Percentiles rank a stretch among this genome's conserved stretches.
Conservation (phyloP, 2,329 filamentous ascomycete species). For the Ophiostoma tasmaniense region DNA sequence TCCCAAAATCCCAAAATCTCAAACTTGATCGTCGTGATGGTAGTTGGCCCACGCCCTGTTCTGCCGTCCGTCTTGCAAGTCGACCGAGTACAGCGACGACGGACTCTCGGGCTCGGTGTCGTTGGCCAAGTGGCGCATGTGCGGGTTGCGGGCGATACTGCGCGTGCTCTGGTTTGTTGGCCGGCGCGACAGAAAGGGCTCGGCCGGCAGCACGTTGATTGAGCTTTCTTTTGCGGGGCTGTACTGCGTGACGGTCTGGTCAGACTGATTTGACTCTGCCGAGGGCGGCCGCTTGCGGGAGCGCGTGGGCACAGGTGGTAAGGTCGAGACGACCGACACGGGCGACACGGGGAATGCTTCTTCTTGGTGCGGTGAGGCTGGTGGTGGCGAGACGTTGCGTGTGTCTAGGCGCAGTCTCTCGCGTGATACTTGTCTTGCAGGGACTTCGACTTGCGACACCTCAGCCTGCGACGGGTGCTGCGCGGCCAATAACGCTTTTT, state of each 20-base stretch:
- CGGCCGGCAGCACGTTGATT: background rate
- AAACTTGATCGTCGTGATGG: background rate
- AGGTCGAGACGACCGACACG: background rate
- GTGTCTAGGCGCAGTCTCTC: background rate
- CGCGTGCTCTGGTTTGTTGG: background rate
- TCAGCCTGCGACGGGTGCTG: slow-evolving; percentile 21
- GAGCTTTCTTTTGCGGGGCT: background rate
- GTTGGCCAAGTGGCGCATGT: background rate
- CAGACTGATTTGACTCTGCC: background rate
- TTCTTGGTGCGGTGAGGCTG: background rate
- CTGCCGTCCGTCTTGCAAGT: background rate
- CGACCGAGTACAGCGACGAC: slow-evolving; percentile 12
- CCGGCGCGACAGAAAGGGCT: background rate
- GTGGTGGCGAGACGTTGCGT: background rate
- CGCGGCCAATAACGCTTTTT: slow-evolving; percentile 21
- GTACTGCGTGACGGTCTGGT: background rate
- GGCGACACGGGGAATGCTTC: background rate
- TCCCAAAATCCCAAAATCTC: background rate
- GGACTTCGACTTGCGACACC: background rate
- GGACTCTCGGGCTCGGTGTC: background rate
- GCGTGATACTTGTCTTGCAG: background rate
- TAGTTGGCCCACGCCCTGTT: background rate
- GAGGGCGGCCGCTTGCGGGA: slow-evolving; percentile 13
- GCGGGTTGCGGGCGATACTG: background rate
- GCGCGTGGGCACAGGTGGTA: slow-evolving; percentile 11